phyloP scores from a whole-genome alignment of 306 rosid species.

The Rosa lucieae region DNA sequence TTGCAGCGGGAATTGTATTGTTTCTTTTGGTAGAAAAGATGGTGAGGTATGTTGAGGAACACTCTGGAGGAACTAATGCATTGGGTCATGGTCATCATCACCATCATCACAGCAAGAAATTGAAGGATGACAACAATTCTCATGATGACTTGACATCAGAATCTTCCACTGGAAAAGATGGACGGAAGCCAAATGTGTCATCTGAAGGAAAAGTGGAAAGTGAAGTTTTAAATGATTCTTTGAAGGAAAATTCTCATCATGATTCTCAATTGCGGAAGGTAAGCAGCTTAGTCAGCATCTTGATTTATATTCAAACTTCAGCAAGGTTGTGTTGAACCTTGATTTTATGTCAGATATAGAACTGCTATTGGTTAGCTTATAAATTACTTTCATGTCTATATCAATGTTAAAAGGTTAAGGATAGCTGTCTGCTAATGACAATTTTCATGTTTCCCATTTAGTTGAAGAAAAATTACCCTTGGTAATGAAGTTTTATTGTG shows the following conservation, averaged over 20 bases:
- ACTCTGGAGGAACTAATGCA: constrained; percentile 62
- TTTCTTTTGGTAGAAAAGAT: constrained; percentile 93
- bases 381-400: neutral
- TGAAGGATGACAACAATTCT: constrained; percentile 60
- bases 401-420: neutral
- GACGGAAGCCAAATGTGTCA: constrained; percentile 27
- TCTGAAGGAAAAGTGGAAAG: constrained; percentile 34
- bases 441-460: neutral
- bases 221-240: constrained; percentile 32
- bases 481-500: constrained; percentile 2
- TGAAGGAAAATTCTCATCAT: constrained; percentile 41
- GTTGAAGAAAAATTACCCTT: neutral
- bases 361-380: neutral
- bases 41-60: constrained; percentile 88
- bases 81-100: constrained; percentile 83
- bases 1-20: constrained; percentile 88
- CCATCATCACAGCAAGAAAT: constrained; percentile 61
- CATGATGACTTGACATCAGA: constrained; percentile 34
- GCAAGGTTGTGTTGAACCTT: neutral
- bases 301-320: neutral
- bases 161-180: constrained; percentile 29
- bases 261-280: constrained; percentile 67
- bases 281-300: constrained; percentile 28
- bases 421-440: neutral
- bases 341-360: neutral